Percentiles rank a stretch among this genome's conserved stretches.
Evolutionary conservation across 2,329 filamentous ascomycete genomes (phyloP).

Genomic region (Fusarium graminum): DNA sequence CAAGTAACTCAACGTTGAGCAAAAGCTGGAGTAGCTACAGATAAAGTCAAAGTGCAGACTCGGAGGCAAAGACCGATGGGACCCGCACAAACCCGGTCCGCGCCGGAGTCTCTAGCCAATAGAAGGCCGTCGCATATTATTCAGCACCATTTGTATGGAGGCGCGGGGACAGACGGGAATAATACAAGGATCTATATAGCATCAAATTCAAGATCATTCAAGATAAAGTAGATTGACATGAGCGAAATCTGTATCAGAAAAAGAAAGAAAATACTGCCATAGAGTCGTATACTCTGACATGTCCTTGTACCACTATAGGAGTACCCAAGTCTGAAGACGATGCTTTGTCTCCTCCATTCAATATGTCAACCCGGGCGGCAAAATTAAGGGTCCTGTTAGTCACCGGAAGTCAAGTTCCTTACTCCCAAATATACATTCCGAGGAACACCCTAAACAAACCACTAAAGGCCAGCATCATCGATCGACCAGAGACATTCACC

Average conservation of each 20-base stretch:
- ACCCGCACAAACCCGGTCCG: conserved; percentile 44
- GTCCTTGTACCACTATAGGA: background rate
- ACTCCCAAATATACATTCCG: background rate
- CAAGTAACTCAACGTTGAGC: conserved; percentile 33
- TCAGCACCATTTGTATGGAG: conserved; percentile 22
- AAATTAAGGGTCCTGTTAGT: conserved; percentile 28
- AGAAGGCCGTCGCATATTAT: conserved; percentile 26
- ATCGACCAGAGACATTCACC: conserved; percentile 8
- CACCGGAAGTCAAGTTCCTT: conserved; percentile 33
- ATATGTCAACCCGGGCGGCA: conserved; percentile 1
- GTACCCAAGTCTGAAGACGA: accelerated
- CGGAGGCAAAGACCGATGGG: conserved; percentile 48
- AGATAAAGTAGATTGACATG: too few relatives aligned
- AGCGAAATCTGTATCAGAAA: too few relatives aligned
- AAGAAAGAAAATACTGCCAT: background rate
- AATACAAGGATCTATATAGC: background rate
- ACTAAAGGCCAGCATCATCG: background rate
- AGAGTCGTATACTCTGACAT: too few relatives aligned
- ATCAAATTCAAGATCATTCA: background rate
- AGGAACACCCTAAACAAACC: too few relatives aligned
- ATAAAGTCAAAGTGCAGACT: conserved; percentile 46
- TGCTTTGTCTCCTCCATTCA: background rate
- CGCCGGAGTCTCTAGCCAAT: conserved; percentile 41
- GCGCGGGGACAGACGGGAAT: conserved; percentile 4
- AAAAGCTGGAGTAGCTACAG: conserved; percentile 41